Evolutionary conservation across 345 rosid species (phyloP).

Genomic region (Eucalyptus curtisii): DNA sequence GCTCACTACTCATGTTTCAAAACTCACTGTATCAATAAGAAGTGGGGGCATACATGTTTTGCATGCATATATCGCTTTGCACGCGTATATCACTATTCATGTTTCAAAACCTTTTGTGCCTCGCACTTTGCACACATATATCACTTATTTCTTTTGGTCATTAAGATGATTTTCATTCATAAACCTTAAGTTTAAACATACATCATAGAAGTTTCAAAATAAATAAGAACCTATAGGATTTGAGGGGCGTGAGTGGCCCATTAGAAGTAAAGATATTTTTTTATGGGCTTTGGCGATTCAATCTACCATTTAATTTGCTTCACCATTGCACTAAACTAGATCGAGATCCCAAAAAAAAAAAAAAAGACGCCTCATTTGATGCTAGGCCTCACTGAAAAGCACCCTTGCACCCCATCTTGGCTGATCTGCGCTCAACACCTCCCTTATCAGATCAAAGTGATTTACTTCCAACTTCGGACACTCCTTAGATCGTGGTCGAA

Average conservation of each 20-base stretch:
- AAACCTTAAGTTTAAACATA: not conserved
- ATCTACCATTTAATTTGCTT: not conserved
- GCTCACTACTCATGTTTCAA: not conserved
- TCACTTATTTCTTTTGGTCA: not conserved
- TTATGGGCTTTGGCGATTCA: not conserved
- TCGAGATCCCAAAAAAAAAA: rapidly evolving
- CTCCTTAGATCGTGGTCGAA: not conserved
- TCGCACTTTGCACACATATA: not conserved
- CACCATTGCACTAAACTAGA: not conserved
- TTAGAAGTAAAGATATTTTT: not conserved
- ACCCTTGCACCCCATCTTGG: not conserved
- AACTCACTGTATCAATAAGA: not conserved
- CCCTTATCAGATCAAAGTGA: not conserved
- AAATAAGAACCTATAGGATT: not conserved
- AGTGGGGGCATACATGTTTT: not conserved
- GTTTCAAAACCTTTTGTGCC: not conserved
- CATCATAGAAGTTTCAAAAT: not conserved
- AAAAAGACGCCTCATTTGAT: not conserved
- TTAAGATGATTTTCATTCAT: not conserved
- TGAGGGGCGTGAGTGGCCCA: not conserved
- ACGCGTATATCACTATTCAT: too few species aligned
- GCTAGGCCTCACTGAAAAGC: not conserved
- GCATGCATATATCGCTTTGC: too few species aligned
- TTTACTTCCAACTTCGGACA: not conserved
- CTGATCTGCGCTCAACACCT: not conserved